These are phyloP conservation scores for Gilbertella persicaria DNA, from an alignment of 371 early-diverging fungal species.

Conservation along the genomic window DNA sequence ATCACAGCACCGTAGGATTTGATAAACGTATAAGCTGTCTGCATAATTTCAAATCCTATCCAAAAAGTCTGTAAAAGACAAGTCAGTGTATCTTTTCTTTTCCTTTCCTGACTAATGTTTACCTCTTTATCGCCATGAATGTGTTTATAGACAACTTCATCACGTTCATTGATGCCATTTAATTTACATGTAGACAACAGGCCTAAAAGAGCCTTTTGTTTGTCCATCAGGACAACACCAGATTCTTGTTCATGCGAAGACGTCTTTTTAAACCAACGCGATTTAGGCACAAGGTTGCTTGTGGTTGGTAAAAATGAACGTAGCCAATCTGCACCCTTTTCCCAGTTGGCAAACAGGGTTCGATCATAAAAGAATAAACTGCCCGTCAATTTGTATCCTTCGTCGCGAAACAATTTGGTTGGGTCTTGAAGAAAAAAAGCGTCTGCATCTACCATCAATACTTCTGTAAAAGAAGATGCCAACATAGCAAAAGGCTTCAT, in stretches of 20 bases:
- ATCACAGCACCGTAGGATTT: constrained; percentile 57
- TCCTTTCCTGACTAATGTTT: neutral
- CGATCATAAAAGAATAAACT: constrained; percentile 62
- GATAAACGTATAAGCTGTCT: constrained; percentile 58
- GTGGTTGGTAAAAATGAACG: constrained; percentile 32
- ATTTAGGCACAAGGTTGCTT: constrained; percentile 23
- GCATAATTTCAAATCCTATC: constrained; percentile 59
- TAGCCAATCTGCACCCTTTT: constrained; percentile 34
- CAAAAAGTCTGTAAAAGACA: constrained; percentile 49
- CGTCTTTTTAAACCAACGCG: constrained; percentile 31
- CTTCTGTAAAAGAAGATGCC: constrained; percentile 57
- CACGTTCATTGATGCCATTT: constrained; percentile 46
- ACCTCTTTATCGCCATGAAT: constrained; percentile 56
- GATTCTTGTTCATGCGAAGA: constrained; percentile 55
- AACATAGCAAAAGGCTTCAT: constrained; percentile 63
- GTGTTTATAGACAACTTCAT: constrained; percentile 37
- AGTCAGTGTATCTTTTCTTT: neutral
- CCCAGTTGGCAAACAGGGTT: constrained; percentile 36
- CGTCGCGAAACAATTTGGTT: constrained; percentile 41
- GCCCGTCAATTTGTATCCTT: constrained; percentile 48
- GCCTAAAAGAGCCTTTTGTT: constrained; percentile 46
- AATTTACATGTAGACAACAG: constrained; percentile 52
- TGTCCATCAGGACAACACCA: constrained; percentile 58
- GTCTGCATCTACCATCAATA: constrained; percentile 70
- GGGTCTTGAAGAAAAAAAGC: constrained; percentile 66